These are phyloP conservation scores for Allantophomopsis lycopodina DNA, from an alignment of 2,329 filamentous ascomycete genomes.

Conservation along the genomic window DNA sequence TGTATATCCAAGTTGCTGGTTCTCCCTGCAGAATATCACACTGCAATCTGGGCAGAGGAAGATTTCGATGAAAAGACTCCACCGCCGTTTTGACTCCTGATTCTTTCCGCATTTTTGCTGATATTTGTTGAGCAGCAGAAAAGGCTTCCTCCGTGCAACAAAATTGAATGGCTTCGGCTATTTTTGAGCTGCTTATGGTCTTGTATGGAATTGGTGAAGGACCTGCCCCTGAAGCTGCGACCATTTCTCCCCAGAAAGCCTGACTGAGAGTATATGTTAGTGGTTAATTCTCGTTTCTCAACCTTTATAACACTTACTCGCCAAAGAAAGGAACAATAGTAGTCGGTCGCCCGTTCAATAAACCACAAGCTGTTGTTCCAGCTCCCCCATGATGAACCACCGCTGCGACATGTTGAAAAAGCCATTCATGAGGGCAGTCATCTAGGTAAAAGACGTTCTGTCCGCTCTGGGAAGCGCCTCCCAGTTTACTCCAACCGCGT, in stretches of 20 bases:
- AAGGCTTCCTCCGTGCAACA: slow-evolving; percentile 44
- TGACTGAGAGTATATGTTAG: slow-evolving; percentile 31
- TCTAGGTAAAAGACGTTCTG: slow-evolving; percentile 32
- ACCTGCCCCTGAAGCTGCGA: slow-evolving; percentile 55
- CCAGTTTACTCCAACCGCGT: slow-evolving; percentile 36
- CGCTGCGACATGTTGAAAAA: slow-evolving; percentile 37
- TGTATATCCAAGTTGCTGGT: slow-evolving; percentile 17
- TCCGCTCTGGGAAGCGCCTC: slow-evolving; percentile 15
- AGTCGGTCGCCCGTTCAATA: slow-evolving; percentile 36
- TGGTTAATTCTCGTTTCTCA: neutral
- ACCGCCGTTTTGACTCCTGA: slow-evolving; percentile 45
- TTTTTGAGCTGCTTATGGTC: slow-evolving; percentile 45
- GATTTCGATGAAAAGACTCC: slow-evolving; percentile 51
- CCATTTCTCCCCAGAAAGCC: slow-evolving; percentile 68
- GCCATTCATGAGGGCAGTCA: slow-evolving; percentile 42
- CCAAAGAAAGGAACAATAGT: slow-evolving; percentile 42
- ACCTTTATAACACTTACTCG: slow-evolving; percentile 17
- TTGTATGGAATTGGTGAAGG: slow-evolving; percentile 55
- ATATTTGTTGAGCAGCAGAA: slow-evolving; percentile 30
- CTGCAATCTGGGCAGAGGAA: slow-evolving; percentile 46
- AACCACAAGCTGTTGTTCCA: slow-evolving; percentile 40
- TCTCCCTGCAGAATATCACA: slow-evolving; percentile 51
- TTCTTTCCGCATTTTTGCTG: slow-evolving; percentile 49
- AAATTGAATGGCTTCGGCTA: slow-evolving; percentile 46
- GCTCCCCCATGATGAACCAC: too few relatives aligned